Base-by-base conservation (phyloP, 805 yeast genomes). In the Candida silvatica region DNA sequence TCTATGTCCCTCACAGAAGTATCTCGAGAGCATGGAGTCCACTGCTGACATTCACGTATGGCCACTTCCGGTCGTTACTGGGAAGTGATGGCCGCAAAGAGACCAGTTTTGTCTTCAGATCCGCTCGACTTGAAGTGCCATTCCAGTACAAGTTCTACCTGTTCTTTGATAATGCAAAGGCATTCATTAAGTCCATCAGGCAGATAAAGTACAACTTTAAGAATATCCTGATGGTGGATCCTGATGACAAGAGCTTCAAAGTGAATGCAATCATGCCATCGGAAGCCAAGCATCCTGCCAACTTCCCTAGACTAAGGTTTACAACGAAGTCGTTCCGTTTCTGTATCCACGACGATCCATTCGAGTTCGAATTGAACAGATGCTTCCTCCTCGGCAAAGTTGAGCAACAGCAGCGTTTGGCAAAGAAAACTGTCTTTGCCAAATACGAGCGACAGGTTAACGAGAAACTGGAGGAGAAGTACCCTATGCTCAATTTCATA, bases 341-440 rank as follows among this genome's bases (percentile, higher is more conserved):
- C 26, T 67, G 80, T 17, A 65, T 87, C 42, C 95, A 84, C 37
- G 94, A 84, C 54, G 97, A 90, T 56, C 90, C 94, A 6, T 87
- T 88, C 53, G 97, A 90, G 55, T 64, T 77, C 6, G 78, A 84
- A 46, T 58, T 88, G 31, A 69, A 74, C 17, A 62, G 73, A 48
- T 72, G 80, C 19, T 77, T 69, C 47, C 78, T 79, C 45, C 64
- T 80, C 8, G 94, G 94, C 1, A 34, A 59, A 16, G 39, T 65
- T n/a, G 90, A 79, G 45, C 94, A 85, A 50, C 66, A 62, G 43
- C 61, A 65, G 34, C 64, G 95, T 41, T 33, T 72, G 9, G 72
- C 71, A 17, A 77, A 81, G 38, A 15, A 46, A 12, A 34, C 34
- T 3, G 45, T 43, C 4, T 54, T 56, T 34, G 45, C 32, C 11